Conservation (phyloP, 2,329 filamentous ascomycete genomes). For the Apiospora marii region DNA sequence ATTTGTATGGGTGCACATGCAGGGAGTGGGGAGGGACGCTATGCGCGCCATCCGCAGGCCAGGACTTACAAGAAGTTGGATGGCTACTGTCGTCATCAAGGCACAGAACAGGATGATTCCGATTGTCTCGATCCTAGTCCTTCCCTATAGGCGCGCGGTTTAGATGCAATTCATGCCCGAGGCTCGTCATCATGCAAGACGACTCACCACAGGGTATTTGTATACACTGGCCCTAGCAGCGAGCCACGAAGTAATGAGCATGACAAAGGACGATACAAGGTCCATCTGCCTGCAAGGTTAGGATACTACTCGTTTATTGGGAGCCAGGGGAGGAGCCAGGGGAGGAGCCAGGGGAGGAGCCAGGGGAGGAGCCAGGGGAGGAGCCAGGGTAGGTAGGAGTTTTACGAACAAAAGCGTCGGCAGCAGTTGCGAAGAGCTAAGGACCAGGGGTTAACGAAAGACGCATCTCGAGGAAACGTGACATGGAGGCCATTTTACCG, state of each 20-base stretch:
- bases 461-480: constrained; percentile 27
- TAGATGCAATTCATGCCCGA: constrained; percentile 27
- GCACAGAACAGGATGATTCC: constrained; percentile 72
- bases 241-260: constrained; percentile 66
- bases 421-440: constrained; percentile 68
- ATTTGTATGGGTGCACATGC: background rate
- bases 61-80: constrained; percentile 61
- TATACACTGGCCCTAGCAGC: constrained; percentile 67
- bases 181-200: constrained; percentile 32
- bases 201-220: constrained; percentile 65
- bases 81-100: constrained; percentile 71
- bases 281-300: constrained; percentile 55
- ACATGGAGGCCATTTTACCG: constrained; percentile 43
- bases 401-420: constrained; percentile 64
- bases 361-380: no score
- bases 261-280: constrained; percentile 68
- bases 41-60: background rate
- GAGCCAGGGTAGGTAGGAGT: background rate
- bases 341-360: no score
- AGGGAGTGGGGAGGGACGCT: background rate
- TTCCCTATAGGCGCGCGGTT: constrained; percentile 48
- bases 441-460: constrained; percentile 32
- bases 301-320: background rate
- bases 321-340: background rate
- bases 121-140: constrained; percentile 69